A percentile compares a stretch with the other conserved stretches of the same genome.
Evolutionary conservation across 2,329 filamentous ascomycete genomes (phyloP).

Genomic region (Ophiostoma fasciatum): DNA sequence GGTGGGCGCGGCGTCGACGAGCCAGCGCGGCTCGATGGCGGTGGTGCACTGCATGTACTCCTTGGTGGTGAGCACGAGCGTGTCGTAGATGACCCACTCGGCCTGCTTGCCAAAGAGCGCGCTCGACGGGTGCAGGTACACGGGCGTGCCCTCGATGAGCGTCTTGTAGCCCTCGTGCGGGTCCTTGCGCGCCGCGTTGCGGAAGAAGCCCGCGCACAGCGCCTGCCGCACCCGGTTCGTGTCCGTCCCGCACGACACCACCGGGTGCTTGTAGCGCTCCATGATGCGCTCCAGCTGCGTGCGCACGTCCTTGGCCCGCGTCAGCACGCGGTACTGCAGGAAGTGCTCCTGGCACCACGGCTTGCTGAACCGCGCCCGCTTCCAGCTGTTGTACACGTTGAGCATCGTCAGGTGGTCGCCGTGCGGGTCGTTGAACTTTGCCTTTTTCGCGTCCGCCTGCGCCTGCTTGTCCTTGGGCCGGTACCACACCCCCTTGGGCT

Average conservation of each 20-base stretch:
- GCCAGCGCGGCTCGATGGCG: slow-evolving; percentile 81
- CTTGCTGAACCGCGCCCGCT: slow-evolving; percentile 62
- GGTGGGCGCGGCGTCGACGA: slow-evolving; percentile 92
- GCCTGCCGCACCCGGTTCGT: slow-evolving; percentile 80
- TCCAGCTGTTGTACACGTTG: slow-evolving; percentile 98
- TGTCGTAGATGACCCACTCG: slow-evolving; percentile 92
- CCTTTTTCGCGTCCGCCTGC: slow-evolving; percentile 92
- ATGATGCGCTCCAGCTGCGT: slow-evolving; percentile 90
- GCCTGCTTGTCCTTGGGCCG: slow-evolving; percentile 94
- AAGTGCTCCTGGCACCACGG: slow-evolving; percentile 98
- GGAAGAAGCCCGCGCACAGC: slow-evolving; percentile 87
- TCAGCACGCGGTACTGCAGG: slow-evolving; percentile 82
- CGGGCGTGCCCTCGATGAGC: slow-evolving; percentile 83
- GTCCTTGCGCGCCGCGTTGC: slow-evolving; percentile 87
- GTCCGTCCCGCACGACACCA: slow-evolving; percentile 74
- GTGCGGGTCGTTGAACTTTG: slow-evolving; percentile 90
- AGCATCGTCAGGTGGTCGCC: slow-evolving; percentile 90
- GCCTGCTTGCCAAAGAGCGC: slow-evolving; percentile 90
- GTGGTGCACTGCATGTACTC: slow-evolving; percentile 98
- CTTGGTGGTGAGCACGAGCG: slow-evolving; percentile 80
- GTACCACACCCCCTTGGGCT: slow-evolving; percentile 70
- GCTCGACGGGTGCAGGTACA: slow-evolving; percentile 85
- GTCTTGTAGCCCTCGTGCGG: slow-evolving; percentile 97
- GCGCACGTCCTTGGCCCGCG: slow-evolving; percentile 78
- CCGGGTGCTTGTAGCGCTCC: slow-evolving; percentile 70